Evolutionary conservation across 495 filamentous ascomycete species (phyloP), one percentile per base, ranked within the genome.

Genomic region (Neurospora cerealis): DNA sequence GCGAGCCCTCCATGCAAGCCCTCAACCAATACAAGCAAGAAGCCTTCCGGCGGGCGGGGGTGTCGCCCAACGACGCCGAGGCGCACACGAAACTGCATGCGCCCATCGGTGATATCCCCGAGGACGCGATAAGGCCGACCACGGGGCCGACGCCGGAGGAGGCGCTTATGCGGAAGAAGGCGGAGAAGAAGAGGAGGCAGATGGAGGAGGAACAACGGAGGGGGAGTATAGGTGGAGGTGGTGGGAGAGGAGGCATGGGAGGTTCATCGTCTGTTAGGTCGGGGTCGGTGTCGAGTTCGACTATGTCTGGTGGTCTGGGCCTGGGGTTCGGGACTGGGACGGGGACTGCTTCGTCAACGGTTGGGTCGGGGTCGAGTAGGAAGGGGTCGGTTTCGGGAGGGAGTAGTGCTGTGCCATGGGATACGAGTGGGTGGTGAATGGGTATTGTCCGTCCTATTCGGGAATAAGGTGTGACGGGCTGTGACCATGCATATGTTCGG

Each of bases 1-100:
- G 78, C 41, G 84, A 86, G 38, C 84, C 84, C 4, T 85, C 84
- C 3, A 73, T 78, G 17, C 80, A 83, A 15, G 83, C 81, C 0
- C 73, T 83, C 21, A 81, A 78, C 72, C 77, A 82, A 21, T 83
- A 84, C 72, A 82, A 81, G 71, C 82, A 80, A 66, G 78, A 82
- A 10, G 74, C 76, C 5, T 84, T 80, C 72, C 70, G 75, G 36
- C 83, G 80, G 37, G 81, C 81, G 0, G 80, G 80, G 15, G 70
- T 84, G 36, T 72, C 78, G 11, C 74, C 75, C 28, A 74, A 78
- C 15, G 81, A 83, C 34, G 72, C 75, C 32, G 69, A 78, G 34
- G 77, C 79, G 24, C 79, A 75, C 38, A 76, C 72, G 17, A 85
- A 81, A 32, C 70, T 85, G 15, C 77, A 81, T 48, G 73, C 81